These are phyloP conservation scores for Pichia sporocuriosa DNA, from an alignment of 805 yeast species.

Conservation along the genomic window DNA sequence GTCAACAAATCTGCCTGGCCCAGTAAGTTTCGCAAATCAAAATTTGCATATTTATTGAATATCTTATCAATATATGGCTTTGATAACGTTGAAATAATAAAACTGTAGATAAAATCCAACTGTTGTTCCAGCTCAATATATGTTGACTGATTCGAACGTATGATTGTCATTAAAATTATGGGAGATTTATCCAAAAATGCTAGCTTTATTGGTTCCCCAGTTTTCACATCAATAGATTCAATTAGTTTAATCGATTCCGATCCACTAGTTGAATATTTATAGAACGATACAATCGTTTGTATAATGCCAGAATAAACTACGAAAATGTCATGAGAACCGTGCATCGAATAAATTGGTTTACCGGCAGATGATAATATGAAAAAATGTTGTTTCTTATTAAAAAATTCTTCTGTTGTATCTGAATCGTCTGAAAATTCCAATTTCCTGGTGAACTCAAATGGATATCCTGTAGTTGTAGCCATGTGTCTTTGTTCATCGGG, in stretches of 20 bases:
- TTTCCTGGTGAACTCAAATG: constrained; percentile 15
- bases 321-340: constrained; percentile 61
- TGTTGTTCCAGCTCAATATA: constrained; percentile 51
- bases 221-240: constrained; percentile 32
- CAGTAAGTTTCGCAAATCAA: constrained; percentile 70
- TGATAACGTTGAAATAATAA: constrained; percentile 75
- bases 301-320: constrained; percentile 73
- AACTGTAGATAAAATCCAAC: constrained; percentile 65
- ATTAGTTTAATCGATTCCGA: constrained; percentile 42
- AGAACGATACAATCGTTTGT: constrained; percentile 71
- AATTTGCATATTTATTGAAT: constrained; percentile 66
- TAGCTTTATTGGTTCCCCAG: constrained; percentile 37
- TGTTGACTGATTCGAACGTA: constrained; percentile 44
- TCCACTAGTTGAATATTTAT: constrained; percentile 37
- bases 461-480: constrained; percentile 2
- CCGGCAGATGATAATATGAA: constrained; percentile 80
- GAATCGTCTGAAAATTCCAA: constrained; percentile 25
- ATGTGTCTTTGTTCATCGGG: background rate
- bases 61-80: constrained; percentile 66
- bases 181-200: constrained; percentile 61
- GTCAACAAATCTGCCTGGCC: constrained; percentile 71
- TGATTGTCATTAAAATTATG: constrained; percentile 63
- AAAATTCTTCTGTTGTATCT: constrained; percentile 27
- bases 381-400: constrained; percentile 52
- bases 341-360: constrained; percentile 76